Evolutionary conservation across 352 stramenopile genomes (phyloP).

Genomic region (Pythium graminicola): DNA sequence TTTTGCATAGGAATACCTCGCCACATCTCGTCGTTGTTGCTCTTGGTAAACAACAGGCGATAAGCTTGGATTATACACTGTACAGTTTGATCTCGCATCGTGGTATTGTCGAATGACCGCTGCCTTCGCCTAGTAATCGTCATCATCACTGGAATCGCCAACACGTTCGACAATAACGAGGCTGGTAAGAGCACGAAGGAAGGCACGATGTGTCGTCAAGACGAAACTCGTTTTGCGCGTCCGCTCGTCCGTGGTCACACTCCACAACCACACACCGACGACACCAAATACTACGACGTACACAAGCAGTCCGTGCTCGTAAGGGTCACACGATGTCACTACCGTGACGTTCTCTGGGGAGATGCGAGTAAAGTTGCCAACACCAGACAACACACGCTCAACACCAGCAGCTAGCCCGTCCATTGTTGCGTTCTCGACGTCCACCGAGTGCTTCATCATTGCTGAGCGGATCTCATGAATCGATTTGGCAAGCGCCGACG

Average conservation of each 20-base stretch:
- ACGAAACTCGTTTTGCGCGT: conserved; percentile 16
- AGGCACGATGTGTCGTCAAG: conserved; percentile 13
- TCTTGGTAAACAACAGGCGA: too few relatives aligned
- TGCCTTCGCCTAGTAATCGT: conserved; percentile 2
- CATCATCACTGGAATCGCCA: conserved; percentile 11
- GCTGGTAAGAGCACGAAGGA: conserved; percentile 5
- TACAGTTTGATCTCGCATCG: neutral
- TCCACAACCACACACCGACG: conserved; percentile 17
- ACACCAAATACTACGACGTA: conserved; percentile 20
- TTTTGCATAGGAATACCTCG: conserved; percentile 1
- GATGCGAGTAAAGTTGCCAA: conserved; percentile 1
- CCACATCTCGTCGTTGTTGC: neutral
- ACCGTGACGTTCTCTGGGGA: neutral
- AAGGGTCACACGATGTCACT: neutral
- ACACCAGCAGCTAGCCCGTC: neutral
- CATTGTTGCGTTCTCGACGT: conserved; percentile 9
- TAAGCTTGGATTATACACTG: too few relatives aligned
- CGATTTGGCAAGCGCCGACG: conserved; percentile 14
- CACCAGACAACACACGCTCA: neutral
- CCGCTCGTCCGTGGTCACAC: conserved; percentile 14
- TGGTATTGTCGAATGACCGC: neutral
- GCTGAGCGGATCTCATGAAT: conserved; percentile 19
- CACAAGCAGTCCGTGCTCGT: conserved; percentile 8
- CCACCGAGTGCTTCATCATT: conserved; percentile 15
- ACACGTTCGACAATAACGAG: conserved; percentile 17